A percentile compares a stretch with the other conserved stretches of the same genome.
phyloP scores from a whole-genome alignment of 805 yeast genomes.

The Teunomyces barrocoloradensis region DNA sequence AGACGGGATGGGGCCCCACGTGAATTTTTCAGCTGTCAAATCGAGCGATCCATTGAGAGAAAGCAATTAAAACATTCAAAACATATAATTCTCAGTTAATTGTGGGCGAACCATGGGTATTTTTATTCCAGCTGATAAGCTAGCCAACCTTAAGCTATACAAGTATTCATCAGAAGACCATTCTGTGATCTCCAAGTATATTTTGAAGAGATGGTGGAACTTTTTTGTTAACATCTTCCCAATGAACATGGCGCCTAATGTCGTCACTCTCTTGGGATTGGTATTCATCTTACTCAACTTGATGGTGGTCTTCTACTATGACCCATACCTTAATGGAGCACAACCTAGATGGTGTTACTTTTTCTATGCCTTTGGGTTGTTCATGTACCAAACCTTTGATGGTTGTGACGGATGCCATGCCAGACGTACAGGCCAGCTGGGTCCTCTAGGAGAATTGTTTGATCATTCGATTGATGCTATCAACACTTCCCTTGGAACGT shows the following conservation, averaged over 20 bases:
- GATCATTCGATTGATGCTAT: slow-evolving; percentile 80
- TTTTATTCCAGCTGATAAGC: slow-evolving; percentile 54
- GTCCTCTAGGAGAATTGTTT: slow-evolving; percentile 91
- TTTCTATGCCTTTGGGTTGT: slow-evolving; percentile 76
- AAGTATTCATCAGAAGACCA: slow-evolving; percentile 78
- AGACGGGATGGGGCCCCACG: not conserved
- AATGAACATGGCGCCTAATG: slow-evolving; percentile 86
- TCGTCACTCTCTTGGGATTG: slow-evolving; percentile 79
- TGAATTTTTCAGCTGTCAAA: not conserved
- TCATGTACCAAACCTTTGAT: slow-evolving; percentile 91
- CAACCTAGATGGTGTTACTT: slow-evolving; percentile 77
- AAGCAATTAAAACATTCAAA: not conserved
- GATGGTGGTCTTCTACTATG: slow-evolving; percentile 62
- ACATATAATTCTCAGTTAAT: not conserved
- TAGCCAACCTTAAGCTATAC: slow-evolving; percentile 54
- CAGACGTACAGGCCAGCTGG: slow-evolving; percentile 89
- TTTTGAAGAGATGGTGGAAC: slow-evolving; percentile 82
- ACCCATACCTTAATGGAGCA: slow-evolving; percentile 59
- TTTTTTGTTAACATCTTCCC: slow-evolving; percentile 76
- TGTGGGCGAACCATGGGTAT: slow-evolving; percentile 51
- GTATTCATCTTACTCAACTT: slow-evolving; percentile 66
- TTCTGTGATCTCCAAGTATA: slow-evolving; percentile 68
- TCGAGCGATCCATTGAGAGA: not conserved
- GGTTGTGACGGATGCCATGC: slow-evolving; percentile 97
- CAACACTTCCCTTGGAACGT: slow-evolving; percentile 76